Evolutionary conservation across 73 alveolate genomes (phyloP).

Genomic region (Uronychia setigera): DNA sequence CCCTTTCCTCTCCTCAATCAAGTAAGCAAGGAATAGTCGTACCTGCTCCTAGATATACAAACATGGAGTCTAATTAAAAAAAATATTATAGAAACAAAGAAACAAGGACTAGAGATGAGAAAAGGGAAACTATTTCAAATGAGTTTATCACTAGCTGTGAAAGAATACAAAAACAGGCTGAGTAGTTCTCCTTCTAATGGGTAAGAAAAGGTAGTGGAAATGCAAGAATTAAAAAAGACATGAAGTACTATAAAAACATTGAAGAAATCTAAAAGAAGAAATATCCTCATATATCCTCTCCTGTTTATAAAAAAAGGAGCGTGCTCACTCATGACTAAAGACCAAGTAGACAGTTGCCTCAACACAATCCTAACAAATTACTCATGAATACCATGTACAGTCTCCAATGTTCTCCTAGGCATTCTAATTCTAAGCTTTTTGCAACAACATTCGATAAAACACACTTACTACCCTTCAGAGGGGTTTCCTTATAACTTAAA

Average conservation of each 20-base stretch:
- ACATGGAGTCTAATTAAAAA: too few species aligned
- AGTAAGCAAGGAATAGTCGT: not conserved
- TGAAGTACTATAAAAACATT: not conserved
- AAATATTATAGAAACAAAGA: not conserved
- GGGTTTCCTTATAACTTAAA: not conserved
- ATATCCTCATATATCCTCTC: not conserved
- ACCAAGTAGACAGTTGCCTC: not conserved
- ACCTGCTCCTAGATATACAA: not conserved
- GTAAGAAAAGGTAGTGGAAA: not conserved
- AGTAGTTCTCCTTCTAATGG: not conserved
- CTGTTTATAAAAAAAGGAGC: not conserved
- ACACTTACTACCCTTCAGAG: not conserved
- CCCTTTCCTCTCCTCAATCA: not conserved
- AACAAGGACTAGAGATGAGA: too few species aligned
- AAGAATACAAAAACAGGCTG: too few species aligned
- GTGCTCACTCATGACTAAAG: not conserved
- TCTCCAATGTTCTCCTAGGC: not conserved
- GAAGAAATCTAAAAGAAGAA: not conserved
- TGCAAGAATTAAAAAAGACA: not conserved
- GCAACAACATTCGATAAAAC: too few species aligned
- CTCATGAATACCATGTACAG: not conserved
- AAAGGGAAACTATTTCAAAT: too few species aligned
- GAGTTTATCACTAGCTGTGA: too few species aligned
- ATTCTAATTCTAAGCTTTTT: not conserved
- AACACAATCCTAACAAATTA: not conserved